Percentiles rank a stretch among this genome's conserved stretches.
These are phyloP conservation scores for Pyrenochaeta sp. DNA, from an alignment of 2,329 filamentous ascomycete species.

Conservation along the genomic window DNA sequence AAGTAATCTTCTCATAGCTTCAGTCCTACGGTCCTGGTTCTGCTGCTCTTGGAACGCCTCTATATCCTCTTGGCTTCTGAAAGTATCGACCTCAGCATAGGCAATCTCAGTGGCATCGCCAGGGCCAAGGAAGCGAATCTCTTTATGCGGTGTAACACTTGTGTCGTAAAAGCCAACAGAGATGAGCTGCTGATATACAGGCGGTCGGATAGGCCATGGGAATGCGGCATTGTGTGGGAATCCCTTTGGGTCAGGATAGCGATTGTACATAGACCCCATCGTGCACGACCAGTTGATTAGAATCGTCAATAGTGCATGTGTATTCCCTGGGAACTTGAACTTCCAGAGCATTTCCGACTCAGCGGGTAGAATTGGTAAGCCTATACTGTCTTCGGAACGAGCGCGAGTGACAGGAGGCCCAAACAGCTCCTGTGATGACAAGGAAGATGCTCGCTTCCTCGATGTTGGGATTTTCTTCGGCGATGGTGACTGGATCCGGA, in stretches of 20 bases:
- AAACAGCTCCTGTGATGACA: neutral
- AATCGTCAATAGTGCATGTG: slow-evolving; percentile 17
- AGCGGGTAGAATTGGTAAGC: slow-evolving; percentile 14
- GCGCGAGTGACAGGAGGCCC: slow-evolving; percentile 3
- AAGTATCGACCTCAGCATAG: slow-evolving; percentile 35
- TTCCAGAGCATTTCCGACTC: slow-evolving; percentile 6
- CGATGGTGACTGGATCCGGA: slow-evolving; percentile 11
- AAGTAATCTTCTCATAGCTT: slow-evolving; percentile 1
- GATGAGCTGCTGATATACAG: slow-evolving; percentile 19
- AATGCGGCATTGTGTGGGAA: slow-evolving; percentile 27
- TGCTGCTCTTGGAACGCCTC: neutral
- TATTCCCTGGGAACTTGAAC: slow-evolving; percentile 24
- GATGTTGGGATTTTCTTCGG: slow-evolving; percentile 1
- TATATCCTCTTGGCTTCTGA: slow-evolving; percentile 7
- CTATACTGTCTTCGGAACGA: slow-evolving; percentile 4
- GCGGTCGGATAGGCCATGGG: slow-evolving; percentile 17
- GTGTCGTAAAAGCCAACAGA: slow-evolving; percentile 33
- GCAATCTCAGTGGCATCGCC: slow-evolving; percentile 19
- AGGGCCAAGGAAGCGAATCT: slow-evolving; percentile 28
- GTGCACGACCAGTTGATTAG: slow-evolving; percentile 30
- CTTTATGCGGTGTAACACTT: slow-evolving; percentile 18
- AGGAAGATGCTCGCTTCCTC: slow-evolving; percentile 12
- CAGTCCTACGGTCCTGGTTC: neutral
- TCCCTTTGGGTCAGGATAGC: slow-evolving; percentile 10
- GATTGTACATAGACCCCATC: slow-evolving; percentile 17